Evolutionary conservation across 1,284 basidiomycete genomes (phyloP).

Genomic region (Melampsora larici-populina): DNA sequence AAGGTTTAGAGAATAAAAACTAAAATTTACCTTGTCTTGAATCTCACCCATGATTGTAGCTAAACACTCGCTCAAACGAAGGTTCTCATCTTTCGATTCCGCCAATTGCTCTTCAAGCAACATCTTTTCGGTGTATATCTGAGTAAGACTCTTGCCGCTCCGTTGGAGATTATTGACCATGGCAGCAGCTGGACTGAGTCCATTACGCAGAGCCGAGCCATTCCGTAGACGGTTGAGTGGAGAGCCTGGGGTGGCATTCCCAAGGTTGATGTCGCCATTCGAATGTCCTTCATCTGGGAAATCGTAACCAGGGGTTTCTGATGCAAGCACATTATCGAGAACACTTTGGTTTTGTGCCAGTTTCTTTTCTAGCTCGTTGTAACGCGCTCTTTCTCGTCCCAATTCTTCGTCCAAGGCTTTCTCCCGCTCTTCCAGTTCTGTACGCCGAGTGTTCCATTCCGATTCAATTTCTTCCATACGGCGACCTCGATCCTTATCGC

Average conservation of each 20-base stretch:
- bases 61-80: conserved; percentile 72
- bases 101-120: conserved; percentile 76
- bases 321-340: conserved; percentile 60
- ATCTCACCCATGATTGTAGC: conserved; percentile 74
- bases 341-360: conserved; percentile 61
- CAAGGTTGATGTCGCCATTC: conserved; percentile 30
- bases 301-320: conserved; percentile 14
- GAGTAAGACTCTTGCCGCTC: conserved; percentile 76
- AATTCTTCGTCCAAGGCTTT: conserved; percentile 64
- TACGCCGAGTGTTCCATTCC: conserved; percentile 70
- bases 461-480: conserved; percentile 72
- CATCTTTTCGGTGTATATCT: conserved; percentile 83
- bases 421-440: conserved; percentile 67
- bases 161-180: conserved; percentile 74
- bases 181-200: conserved; percentile 66
- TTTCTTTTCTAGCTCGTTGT: conserved; percentile 55
- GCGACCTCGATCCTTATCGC: conserved; percentile 72
- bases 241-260: conserved; percentile 31
- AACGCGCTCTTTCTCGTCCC: conserved; percentile 58
- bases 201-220: conserved; percentile 8
- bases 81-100: conserved; percentile 72
- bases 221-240: conserved; percentile 23
- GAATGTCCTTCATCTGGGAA: conserved; percentile 21
- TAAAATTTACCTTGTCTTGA: conserved; percentile 70
- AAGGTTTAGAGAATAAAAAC: conserved; percentile 6